Percentiles rank a stretch among this genome's conserved stretches.
phyloP scores from a whole-genome alignment of 140 eudicot species.

The Bidens hawaiensis region DNA sequence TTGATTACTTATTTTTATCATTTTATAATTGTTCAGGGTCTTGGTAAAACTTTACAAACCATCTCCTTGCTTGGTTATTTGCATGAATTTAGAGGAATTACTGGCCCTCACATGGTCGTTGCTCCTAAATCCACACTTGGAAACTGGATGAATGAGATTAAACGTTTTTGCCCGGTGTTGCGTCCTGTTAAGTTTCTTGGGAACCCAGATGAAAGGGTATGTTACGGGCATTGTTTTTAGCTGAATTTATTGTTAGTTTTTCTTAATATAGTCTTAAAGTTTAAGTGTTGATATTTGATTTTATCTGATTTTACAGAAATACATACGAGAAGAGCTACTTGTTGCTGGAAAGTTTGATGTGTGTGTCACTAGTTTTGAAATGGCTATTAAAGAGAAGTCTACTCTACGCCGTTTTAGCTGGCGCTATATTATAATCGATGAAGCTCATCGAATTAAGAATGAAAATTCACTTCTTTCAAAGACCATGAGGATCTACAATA shows the following conservation, averaged over 20 bases:
- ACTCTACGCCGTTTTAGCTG: constrained; percentile 90
- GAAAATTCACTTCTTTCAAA: constrained; percentile 95
- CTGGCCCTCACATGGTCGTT: constrained; percentile 99
- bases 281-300: not conserved
- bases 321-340: constrained; percentile 83
- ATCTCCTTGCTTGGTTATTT: constrained; percentile 93
- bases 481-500: constrained; percentile 86
- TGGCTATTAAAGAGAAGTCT: constrained; percentile 94
- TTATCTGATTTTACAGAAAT: constrained; percentile 49
- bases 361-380: constrained; percentile 97
- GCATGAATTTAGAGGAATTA: constrained; percentile 92
- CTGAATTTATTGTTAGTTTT: not conserved
- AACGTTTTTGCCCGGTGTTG: constrained; percentile 79
- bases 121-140: constrained; percentile 99
- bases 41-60: constrained; percentile 95
- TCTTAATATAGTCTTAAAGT: not conserved
- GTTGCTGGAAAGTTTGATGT: constrained; percentile 99
- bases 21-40: constrained; percentile 54
- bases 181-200: constrained; percentile 97
- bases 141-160: constrained; percentile 98
- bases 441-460: constrained; percentile 96
- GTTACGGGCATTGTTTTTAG: constrained; percentile 3
- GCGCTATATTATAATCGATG: constrained; percentile 97
- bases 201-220: constrained; percentile 91
- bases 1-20: not conserved